Conservation (phyloP, 169 alveolate genomes). For the Nephromyces sp. region DNA sequence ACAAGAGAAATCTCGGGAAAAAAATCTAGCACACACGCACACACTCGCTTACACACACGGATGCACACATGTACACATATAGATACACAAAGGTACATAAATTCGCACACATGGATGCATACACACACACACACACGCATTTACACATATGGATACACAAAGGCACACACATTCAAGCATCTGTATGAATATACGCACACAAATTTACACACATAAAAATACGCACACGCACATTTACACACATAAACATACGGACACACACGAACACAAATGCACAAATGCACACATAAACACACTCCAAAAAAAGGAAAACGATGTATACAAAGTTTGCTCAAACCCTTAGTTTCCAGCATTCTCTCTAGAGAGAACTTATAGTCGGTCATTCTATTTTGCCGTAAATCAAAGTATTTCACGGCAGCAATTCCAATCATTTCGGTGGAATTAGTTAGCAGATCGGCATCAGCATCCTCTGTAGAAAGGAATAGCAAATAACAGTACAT, state of each 20-base stretch:
- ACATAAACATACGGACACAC: neutral
- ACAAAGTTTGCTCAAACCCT: constrained; percentile 55
- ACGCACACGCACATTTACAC: neutral
- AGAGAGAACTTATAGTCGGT: constrained; percentile 88
- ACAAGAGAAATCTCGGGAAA: too few relatives aligned
- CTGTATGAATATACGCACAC: neutral
- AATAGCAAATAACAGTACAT: too few relatives aligned
- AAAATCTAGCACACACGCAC: too few relatives aligned
- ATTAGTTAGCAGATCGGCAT: constrained; percentile 48
- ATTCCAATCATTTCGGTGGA: constrained; percentile 86
- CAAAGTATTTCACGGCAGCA: constrained; percentile 95
- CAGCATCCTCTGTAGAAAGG: constrained; percentile 39
- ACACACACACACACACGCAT: too few relatives aligned
- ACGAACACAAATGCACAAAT: neutral
- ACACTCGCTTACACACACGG: too few relatives aligned
- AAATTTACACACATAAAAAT: neutral
- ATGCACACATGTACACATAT: too few relatives aligned
- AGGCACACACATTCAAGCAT: neutral
- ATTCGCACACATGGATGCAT: too few relatives aligned
- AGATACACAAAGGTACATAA: too few relatives aligned
- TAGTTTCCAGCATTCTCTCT: constrained; percentile 94
- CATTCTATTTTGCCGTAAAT: constrained; percentile 84
- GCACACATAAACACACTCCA: too few relatives aligned
- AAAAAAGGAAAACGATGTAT: neutral
- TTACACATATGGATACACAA: too few relatives aligned